Base-by-base conservation (phyloP, 2,329 filamentous ascomycete species). In the Pseudogymnoascus sp. region DNA sequence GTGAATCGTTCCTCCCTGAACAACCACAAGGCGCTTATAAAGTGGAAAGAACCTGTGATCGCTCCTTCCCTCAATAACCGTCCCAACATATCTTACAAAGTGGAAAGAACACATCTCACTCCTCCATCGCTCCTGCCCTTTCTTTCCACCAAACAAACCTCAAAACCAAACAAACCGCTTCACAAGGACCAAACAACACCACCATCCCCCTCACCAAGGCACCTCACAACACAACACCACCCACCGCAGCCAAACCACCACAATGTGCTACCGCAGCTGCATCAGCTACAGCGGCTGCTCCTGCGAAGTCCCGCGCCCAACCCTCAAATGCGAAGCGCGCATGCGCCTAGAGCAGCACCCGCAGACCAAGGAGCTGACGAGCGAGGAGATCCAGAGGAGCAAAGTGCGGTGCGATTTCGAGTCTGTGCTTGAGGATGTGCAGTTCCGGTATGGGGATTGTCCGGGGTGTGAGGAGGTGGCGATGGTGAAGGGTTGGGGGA, bases 231-330 rank as follows among this genome's bases (percentile, higher is more conserved):
- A n/a, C n/a, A 7, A 11, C 10, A 21, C 23, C 23, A 15, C 23
- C 4, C 23, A n/a, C 23, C 23, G 15, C 15, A 53, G 5, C 15
- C 9, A 3, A 17, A 1, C 23, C n/a, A 7, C 15, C 23, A 53
- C 46, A 53, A 53, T 53, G 46, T 53, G 46, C 23, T 21, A 53
- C 46, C 46, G 46, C 7, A 53, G 46, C 46, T 53, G 46, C 46
- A 31, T 53, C 46, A 53, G 23, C 46, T 53, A 53, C 46, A 53
- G 46, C 15, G 46, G 23, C 46, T 53, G 46, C 9, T 7, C 23
- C 46, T 53, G 46, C 15, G 46, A 53, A 29, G 7, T 31, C 23
- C 7, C 46, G 7, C 23, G 23, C 15, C 23, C 46, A 17, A 53
- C 46, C 7, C 5, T 53, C 23, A 53, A 53, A 1, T 53, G 46